Evolutionary conservation across 1,284 basidiomycete species (phyloP).

Genomic region (Coniophora puteana): DNA sequence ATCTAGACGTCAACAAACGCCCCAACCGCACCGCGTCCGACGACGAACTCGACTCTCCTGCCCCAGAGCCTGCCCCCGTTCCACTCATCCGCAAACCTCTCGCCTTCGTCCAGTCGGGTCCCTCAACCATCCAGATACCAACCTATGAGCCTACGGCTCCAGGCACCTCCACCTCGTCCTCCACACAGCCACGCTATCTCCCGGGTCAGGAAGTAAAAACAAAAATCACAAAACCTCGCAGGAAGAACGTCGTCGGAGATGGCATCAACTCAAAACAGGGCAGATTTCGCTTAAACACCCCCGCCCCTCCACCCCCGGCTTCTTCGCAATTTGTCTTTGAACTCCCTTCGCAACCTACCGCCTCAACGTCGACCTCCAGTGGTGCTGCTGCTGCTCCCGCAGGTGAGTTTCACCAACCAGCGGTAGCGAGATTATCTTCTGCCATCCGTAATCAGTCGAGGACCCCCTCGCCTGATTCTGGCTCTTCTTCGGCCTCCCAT

Average conservation of each 20-base stretch:
- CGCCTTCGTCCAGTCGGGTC: constrained; percentile 42
- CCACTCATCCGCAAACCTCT: constrained; percentile 55
- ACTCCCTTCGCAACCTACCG: too few relatives aligned
- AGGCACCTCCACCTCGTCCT: constrained; percentile 25
- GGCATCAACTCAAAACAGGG: constrained; percentile 6
- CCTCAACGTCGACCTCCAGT: too few relatives aligned
- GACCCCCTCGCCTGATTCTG: constrained; percentile 17
- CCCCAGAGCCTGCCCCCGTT: constrained; percentile 31
- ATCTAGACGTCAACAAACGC: constrained; percentile 32
- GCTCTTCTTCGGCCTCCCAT: too few relatives aligned
- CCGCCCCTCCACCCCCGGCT: too few relatives aligned
- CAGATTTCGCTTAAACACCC: constrained; percentile 21
- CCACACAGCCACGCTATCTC: constrained; percentile 34
- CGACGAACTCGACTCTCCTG: constrained; percentile 45
- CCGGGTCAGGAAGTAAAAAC: constrained; percentile 44
- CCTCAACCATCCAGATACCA: constrained; percentile 24
- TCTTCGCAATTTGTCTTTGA: too few relatives aligned
- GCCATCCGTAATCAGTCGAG: not conserved
- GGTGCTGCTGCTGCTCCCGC: too few relatives aligned
- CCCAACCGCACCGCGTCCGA: constrained; percentile 33
- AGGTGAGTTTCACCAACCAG: too few relatives aligned
- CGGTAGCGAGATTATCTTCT: too few relatives aligned
- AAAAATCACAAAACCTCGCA: constrained; percentile 20
- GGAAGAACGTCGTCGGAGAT: constrained; percentile 14
- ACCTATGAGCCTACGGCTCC: constrained; percentile 47